Base-by-base conservation (phyloP, 2,329 filamentous ascomycete genomes). In the Colletotrichum tropicicola region DNA sequence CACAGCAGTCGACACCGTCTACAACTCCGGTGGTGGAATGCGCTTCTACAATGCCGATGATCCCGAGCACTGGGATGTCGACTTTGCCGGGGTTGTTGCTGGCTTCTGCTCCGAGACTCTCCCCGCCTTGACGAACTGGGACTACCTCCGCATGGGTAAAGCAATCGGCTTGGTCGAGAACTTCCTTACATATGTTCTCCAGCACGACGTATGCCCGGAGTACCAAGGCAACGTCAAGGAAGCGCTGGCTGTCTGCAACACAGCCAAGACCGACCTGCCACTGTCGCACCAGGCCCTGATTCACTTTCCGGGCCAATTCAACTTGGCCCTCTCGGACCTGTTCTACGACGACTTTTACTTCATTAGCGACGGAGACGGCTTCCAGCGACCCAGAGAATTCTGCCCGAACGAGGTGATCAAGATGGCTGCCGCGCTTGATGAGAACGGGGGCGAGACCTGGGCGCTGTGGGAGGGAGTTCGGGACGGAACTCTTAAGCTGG, bases 191-290 rank as follows among this genome's bases (percentile, higher is more conserved):
- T 99, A 98, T 70, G 82, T 98, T 1, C 82, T 94, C 9, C 87
- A 91, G 65, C 94, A 98, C 73, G 87, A 92, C 37, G 95, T 97
- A 15, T 97, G 94, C 72, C 91, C 92, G 0, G 96, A 98, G 75
- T 92, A 94, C 73, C 82, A 78, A 0, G 80, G 84, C 1, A 87
- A 95, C 68, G 83, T 98, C 62, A 78, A 86, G 15, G 80, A 83
- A 0, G 93, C 94, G 0, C 81, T 91, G 7, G 75, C 75, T 1
- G 75, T 95, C 27, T 97, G 93, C 71, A 84, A 89, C 19, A 73
- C 82, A 13, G 93, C 92, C 1, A 83, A 87, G 3, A 72, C 79
- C 2, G 93, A 98, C 76, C 82, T 96, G 35, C 86, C 86, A 67
- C 82, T 85, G 55, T 82, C 90, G 35, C 77, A 82, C 6, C 73